Evolutionary conservation across 306 rosid genomes (phyloP).

Genomic region (Lotus japonicus): DNA sequence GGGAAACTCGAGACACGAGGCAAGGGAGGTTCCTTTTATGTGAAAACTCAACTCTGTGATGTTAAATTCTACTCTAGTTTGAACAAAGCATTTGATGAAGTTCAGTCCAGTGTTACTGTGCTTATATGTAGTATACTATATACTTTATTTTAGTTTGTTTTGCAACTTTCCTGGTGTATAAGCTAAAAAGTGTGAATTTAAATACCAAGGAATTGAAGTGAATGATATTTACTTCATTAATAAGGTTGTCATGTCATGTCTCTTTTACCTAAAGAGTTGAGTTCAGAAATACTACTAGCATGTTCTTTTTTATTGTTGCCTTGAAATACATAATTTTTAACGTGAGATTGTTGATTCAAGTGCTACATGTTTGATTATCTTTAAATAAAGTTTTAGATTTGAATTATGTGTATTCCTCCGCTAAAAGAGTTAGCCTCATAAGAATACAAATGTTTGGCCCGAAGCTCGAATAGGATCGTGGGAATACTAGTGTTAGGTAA

Average conservation of each 20-base stretch:
- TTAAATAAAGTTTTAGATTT: too few relatives aligned
- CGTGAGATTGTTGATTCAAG: too few relatives aligned
- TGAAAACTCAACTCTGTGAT: constrained; percentile 14
- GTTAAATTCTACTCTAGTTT: constrained; percentile 18
- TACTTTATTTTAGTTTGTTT: not conserved
- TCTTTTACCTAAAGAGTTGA: not conserved
- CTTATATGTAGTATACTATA: not conserved
- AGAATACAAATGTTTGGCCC: too few relatives aligned
- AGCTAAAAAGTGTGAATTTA: constrained; percentile 8
- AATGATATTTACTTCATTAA: not conserved
- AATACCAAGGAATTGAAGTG: constrained; percentile 17
- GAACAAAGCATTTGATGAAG: constrained; percentile 11
- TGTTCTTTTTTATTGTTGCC: not conserved
- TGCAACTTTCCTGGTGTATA: constrained; percentile 16
- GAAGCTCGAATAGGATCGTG: too few relatives aligned
- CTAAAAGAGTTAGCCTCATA: too few relatives aligned
- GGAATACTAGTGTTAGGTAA: too few relatives aligned
- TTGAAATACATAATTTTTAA: not conserved
- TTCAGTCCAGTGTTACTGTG: not conserved
- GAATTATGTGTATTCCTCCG: too few relatives aligned
- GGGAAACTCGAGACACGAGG: not conserved
- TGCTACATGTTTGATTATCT: too few relatives aligned
- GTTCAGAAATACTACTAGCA: not conserved
- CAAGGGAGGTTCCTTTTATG: constrained; percentile 2
- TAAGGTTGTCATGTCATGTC: not conserved